These are phyloP conservation scores for Benincasa hispida DNA, from an alignment of 306 rosid species.

Conservation along the genomic window DNA sequence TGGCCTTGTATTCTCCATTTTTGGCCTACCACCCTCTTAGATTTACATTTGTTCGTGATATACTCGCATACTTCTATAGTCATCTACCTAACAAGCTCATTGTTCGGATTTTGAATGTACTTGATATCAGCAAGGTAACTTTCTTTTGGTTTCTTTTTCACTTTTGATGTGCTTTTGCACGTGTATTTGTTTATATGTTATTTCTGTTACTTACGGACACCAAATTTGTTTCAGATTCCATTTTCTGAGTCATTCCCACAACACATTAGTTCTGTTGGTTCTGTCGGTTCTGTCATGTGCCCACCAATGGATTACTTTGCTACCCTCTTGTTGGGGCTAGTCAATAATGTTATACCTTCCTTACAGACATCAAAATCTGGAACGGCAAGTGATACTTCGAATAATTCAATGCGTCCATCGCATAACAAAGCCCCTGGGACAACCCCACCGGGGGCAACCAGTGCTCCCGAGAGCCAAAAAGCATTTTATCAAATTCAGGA, in stretches of 20 bases:
- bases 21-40: constrained; percentile 77
- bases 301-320: constrained; percentile 92
- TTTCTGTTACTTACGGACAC: constrained; percentile 9
- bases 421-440: constrained; percentile 58
- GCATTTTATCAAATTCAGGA: constrained; percentile 96
- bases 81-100: constrained; percentile 79
- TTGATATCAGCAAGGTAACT: constrained; percentile 72
- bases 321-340: constrained; percentile 79
- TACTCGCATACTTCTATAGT: constrained; percentile 92
- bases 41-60: constrained; percentile 95
- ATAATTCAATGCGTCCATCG: constrained; percentile 39
- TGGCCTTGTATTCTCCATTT: constrained; percentile 49
- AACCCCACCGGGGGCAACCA: constrained; percentile 60
- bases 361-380: constrained; percentile 75
- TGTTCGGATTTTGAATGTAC: constrained; percentile 66
- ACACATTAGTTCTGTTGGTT: constrained; percentile 58
- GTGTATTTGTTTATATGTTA: neutral
- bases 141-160: constrained; percentile 6
- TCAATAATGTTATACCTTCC: constrained; percentile 92
- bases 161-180: neutral
- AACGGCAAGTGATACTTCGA: constrained; percentile 36
- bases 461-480: constrained; percentile 65
- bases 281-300: constrained; percentile 67
- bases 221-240: constrained; percentile 64
- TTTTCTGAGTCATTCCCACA: constrained; percentile 81